phyloP scores from a whole-genome alignment of 192 early-diverging fungal species.

The Coemansia sp. region DNA sequence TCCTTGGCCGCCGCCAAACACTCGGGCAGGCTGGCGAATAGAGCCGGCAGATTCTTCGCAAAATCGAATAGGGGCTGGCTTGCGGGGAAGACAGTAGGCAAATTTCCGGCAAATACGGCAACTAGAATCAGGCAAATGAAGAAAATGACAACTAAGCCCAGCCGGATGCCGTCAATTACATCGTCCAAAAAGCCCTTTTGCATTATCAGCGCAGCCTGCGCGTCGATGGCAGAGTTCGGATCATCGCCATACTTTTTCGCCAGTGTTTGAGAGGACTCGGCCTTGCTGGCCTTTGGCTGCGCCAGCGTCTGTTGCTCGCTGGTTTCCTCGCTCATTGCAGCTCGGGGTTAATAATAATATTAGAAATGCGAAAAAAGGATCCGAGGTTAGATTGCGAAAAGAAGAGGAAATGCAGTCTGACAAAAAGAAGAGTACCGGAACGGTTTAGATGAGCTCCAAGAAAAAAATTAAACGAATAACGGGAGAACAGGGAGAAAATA shows the following conservation, averaged over 20 bases:
- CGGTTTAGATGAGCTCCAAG: neutral
- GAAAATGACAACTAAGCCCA: constrained; percentile 35
- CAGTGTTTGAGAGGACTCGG: constrained; percentile 7
- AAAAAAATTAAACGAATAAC: neutral
- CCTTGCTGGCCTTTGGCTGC: constrained; percentile 2
- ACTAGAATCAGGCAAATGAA: constrained; percentile 40
- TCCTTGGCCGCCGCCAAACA: constrained; percentile 6
- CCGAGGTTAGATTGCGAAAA: neutral
- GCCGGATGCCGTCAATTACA: constrained; percentile 52
- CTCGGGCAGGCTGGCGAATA: constrained; percentile 29
- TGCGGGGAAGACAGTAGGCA: constrained; percentile 47
- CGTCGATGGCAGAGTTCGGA: constrained; percentile 36
- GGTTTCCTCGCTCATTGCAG: constrained; percentile 13
- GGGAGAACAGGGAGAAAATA: neutral
- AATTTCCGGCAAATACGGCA: constrained; percentile 35
- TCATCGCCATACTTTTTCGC: constrained; percentile 31
- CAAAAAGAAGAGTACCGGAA: neutral
- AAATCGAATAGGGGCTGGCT: constrained; percentile 43
- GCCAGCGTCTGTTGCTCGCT: constrained; percentile 7
- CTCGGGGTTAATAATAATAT: neutral
- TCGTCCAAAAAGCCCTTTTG: constrained; percentile 58
- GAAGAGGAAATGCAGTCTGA: constrained; percentile 7
- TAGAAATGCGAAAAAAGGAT: neutral
- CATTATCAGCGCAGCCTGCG: constrained; percentile 49
- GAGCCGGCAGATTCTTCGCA: constrained; percentile 16